phyloP scores from a whole-genome alignment of 805 yeast species.

The Suhomyces kilbournensis region DNA sequence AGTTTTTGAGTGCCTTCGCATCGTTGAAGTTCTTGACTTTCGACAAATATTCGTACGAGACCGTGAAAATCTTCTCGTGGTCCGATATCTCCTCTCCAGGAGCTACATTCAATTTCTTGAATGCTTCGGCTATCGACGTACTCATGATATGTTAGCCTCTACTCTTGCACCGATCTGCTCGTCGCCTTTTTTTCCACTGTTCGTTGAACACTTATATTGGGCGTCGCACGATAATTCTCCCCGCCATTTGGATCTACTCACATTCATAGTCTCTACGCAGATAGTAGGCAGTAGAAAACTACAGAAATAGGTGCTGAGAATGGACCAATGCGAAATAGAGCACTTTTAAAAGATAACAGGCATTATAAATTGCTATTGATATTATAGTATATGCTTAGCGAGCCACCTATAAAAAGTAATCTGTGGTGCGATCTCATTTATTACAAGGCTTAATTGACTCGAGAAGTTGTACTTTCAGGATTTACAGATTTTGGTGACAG shows the following conservation, averaged over 20 bases:
- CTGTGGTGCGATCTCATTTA: background rate
- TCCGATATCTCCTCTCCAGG: slow-evolving; percentile 23
- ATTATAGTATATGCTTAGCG: background rate
- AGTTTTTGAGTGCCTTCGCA: slow-evolving; percentile 35
- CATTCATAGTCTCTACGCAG: background rate
- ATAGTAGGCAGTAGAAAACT: background rate
- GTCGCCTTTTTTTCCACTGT: background rate
- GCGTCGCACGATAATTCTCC: background rate
- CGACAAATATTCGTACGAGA: slow-evolving; percentile 40
- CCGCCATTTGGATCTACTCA: background rate
- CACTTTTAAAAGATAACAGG: too few species aligned
- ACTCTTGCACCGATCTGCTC: background rate
- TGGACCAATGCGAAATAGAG: too few species aligned
- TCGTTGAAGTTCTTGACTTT: slow-evolving; percentile 37
- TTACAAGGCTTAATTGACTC: background rate
- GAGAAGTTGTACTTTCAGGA: too few species aligned
- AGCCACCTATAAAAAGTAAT: background rate
- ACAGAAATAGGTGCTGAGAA: background rate
- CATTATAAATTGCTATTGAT: too few species aligned
- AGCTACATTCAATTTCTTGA: slow-evolving; percentile 36
- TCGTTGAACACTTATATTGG: background rate
- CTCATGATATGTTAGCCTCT: slow-evolving; percentile 23
- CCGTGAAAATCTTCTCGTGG: slow-evolving; percentile 35
- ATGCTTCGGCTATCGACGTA: slow-evolving; percentile 39
- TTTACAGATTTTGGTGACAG: background rate